Conservation (phyloP, 2,329 filamentous ascomycete genomes). For the Thelonectria discophora region DNA sequence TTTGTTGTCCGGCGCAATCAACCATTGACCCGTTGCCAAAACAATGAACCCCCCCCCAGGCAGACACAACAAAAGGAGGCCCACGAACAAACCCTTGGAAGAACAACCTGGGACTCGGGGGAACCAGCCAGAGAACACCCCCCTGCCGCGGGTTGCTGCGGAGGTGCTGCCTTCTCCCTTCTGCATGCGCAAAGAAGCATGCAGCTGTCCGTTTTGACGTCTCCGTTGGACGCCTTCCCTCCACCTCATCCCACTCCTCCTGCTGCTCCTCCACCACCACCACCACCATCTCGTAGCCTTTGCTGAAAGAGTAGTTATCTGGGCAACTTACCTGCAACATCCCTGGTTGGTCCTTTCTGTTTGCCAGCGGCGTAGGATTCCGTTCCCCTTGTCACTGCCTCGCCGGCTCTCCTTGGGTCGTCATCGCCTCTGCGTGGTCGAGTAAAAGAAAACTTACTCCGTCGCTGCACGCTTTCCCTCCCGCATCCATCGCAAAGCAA, state of each 20-base stretch:
- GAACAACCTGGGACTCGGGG: not conserved
- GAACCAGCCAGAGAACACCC: conserved; percentile 9
- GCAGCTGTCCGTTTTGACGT: conserved; percentile 1
- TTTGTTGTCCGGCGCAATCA: not conserved
- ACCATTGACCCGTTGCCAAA: not conserved
- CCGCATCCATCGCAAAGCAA: not conserved
- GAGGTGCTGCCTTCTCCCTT: conserved; percentile 4
- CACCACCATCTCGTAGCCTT: conserved; percentile 11
- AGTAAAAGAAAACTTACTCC: not conserved
- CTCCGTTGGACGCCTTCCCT: conserved; percentile 16
- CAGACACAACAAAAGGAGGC: conserved; percentile 1
- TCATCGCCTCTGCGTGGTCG: not conserved
- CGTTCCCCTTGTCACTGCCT: conserved; percentile 14
- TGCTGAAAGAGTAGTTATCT: conserved; percentile 9
- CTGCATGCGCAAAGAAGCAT: conserved; percentile 17
- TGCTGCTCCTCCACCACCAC: not conserved
- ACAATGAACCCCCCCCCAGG: not conserved
- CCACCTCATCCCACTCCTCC: not conserved
- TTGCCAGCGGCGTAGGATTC: conserved; percentile 19
- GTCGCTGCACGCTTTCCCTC: not conserved
- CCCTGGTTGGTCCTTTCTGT: conserved; percentile 16
- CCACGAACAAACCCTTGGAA: conserved; percentile 10
- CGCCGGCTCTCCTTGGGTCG: not conserved
- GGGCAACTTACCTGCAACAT: conserved; percentile 22
- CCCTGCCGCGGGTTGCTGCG: conserved; percentile 3